Evolutionary conservation across 169 alveolate genomes (phyloP), one percentile per base, ranked within the genome.

Genomic region (Cryptosporidium sp.): DNA sequence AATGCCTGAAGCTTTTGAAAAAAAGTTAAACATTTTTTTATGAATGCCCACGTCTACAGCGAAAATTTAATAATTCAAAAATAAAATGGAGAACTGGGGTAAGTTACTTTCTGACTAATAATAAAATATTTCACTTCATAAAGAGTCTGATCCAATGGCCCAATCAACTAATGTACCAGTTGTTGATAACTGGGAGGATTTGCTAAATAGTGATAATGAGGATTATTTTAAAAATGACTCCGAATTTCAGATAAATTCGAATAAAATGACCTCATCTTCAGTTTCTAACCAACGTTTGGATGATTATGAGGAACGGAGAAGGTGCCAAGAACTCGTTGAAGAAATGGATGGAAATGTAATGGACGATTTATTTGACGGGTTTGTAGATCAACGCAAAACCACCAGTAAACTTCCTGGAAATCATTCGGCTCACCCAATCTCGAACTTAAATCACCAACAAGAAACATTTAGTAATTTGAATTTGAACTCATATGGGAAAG

Each of bases 131-230:
- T 73, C 8, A 43, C 23, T 37, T 80, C 10, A 12, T 39, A 29
- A 62, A 55, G 65, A 62, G 23, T 7, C 74, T 59, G 69, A 4
- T 14, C 26, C 33, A 16, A 31, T 80, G 50, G 21, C 45, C 1
- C 45, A 26, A 43, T n/a, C 37, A 21, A 33, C 18, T 7, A 35
- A 65, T 18, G 68, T 80, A 23, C 89, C 89, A 35, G 89, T 80
- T 37, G 80, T 80, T 43, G 89, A 80, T 31, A 80, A 80, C 52
- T 80, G 89, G 89, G 89, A 80, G 70, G 89, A 80, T 80, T 65
- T 80, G 41, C 37, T 80, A 29, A 45, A 65, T 67, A 80, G 89
- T 39, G 89, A 80, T 35, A 45, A 61, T 61, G 89, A 80, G 8
- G 84, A 70, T 18, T 55, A 10, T 26, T 23, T 55, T n/a, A 55